Base-by-base conservation (phyloP, 176 grass and related monocot species). In the Oryza australiensis region DNA sequence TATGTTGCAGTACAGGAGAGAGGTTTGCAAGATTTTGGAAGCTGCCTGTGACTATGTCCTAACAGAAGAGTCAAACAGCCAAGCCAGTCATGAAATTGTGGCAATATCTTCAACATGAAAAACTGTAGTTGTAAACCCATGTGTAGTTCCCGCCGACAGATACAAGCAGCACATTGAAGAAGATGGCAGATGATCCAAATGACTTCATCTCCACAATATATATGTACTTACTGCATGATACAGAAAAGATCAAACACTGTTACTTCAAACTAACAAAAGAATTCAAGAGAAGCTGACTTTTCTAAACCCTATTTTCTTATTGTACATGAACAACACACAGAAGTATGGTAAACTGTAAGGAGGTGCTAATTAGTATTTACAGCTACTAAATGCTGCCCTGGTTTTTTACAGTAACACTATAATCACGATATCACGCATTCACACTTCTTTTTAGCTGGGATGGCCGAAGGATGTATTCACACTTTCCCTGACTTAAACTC, bases 21-120 rank as follows among this genome's bases (percentile, higher is more conserved):
- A 91, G 85, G 95, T 97, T 73, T 72, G 85, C 57, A 83, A 92
- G 66, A 94, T 97, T 71, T 86, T 97, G 84, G 79, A 87, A 67
- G 92, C 84, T 82, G 86, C 92, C 30, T 86, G 88, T 65, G 88
- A 76, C 74, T 83, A 85, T 83, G 51, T 89, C 78, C 80, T 87
- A 29, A 89, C 70, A 60, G 85, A 68, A 13, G 82, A 91, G 66
- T 84, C 82, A 42, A 73, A 76, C 2, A 75, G 46, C 33, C 75
- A 70, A 66, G 70, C 48, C 23, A 89, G 62, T 69, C 67, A 88
- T 13, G 85, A 81, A 18, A 88, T 59, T 79, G 73, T 81, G 70
- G 51, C n/a, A 16, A 63, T 26, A 87, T 89, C 74, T 38, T 77
- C 63, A 33, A 32, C 87, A 29, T 87, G 73, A 87, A 81, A 77